Evolutionary conservation across 1,139 yeast genomes (phyloP), one percentile per base, ranked within the genome.

Genomic region (Hemisphaericaspora subhashii): DNA sequence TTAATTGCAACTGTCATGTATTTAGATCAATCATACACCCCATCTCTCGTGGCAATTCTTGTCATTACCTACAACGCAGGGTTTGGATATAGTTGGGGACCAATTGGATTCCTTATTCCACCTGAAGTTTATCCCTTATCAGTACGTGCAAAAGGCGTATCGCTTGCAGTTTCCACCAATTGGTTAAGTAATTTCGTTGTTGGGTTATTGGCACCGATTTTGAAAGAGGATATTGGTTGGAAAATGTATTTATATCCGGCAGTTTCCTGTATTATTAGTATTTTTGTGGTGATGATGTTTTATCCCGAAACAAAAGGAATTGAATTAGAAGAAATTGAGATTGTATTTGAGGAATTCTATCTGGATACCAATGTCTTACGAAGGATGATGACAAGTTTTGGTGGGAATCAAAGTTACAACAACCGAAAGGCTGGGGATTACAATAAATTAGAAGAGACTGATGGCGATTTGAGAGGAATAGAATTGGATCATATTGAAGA

Each of bases 291-390:
- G 6, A 76, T 74, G 60, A 71, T 72, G 37, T 68, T 79, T 41
- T 88, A 84, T 56, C 96, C 97, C 1, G 97, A 89, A 58, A 89
- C 97, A 1, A 88, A 86, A 55, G 97, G 96, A 5, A 78, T 88
- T 33, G 81, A 85, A 30, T 71, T 89, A 44, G 97, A 89, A 58
- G 96, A 89, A 42, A 88, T 89, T 86, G 96, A 88, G 58, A 66
- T 79, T 8, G 69, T 88, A 18, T 89, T 89, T 59, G 90, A 86
- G 41, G 94, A 64, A 34, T 62, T 59, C 38, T 63, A 61, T 42
- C 47, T 50, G 25, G 36, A 33, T 15, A 5, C 28, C 2, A 26
- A 14, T 8, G 18, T 24, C 6, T 8, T 21, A 9, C 24, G 18
- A 25, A 23, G 27, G 12, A 35, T 22, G 17, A 21, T 21, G 29